Base-by-base conservation (phyloP, 352 stramenopile species). In the Globisporangium camurandrum region DNA sequence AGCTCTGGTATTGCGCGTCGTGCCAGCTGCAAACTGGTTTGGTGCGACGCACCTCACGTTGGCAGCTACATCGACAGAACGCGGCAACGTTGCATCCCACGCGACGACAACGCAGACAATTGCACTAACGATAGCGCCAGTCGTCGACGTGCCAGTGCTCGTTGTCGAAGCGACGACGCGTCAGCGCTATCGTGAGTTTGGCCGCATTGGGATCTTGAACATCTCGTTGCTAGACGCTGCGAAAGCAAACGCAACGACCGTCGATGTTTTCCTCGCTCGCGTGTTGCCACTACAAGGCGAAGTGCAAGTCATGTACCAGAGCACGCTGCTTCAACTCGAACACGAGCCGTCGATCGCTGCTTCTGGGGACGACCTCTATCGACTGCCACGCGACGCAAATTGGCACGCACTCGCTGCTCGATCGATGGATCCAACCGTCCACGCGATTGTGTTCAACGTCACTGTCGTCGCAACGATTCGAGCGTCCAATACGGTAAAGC, bases 271-370 rank as follows among this genome's bases (percentile, higher is more conserved):
- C 24, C 31, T 82, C 16, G 30, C n/a, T n/a, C n/a, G n/a, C n/a
- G n/a, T 78, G 11, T 56, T 63, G 10, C 56, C 39, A 22, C 8
- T 14, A 60, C 46, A 14, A 54, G 50, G 11, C 41, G 56, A 2
- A 11, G 36, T 77, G 4, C 65, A 82, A 49, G 53, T 84, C 0
- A 64, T 69, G 48, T 77, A 62, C 56, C 59, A 69, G 10, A 56
- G 59, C 12, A 61, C 67, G 28, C 20, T 62, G 2, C 45, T 84
- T 0, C 22, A 49, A 4, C 36, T 72, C 5, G 60, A 70, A 48
- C 68, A 12, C 5, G 19, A 74, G 0, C 40, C 62, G 0, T 50
- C 61, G 5, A 31, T 84, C n/a, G n/a, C n/a, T n/a, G n/a, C n/a
- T 23, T 77, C 69, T 8, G 12, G 54, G 0, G 66, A 34, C 10